Evolutionary conservation across 306 rosid genomes (phyloP).

Genomic region (Cucumis cinereus): DNA sequence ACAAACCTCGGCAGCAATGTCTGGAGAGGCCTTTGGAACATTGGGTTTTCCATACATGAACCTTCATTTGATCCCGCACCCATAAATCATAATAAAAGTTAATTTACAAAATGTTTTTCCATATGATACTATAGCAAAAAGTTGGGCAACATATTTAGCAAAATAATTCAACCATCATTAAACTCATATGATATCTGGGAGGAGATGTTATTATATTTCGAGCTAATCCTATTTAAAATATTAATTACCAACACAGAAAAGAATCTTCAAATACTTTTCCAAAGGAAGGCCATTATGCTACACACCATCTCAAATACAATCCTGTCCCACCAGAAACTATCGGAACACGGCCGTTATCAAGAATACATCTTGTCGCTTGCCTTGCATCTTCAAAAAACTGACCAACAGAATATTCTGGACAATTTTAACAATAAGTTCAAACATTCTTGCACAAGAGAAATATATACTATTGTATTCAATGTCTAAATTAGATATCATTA

Average conservation of each 20-base stretch:
- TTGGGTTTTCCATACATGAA: slow-evolving; percentile 85
- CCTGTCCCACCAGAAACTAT: slow-evolving; percentile 94
- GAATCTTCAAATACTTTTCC: background rate
- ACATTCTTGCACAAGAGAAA: slow-evolving; percentile 10
- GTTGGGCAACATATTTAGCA: background rate
- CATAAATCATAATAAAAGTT: background rate
- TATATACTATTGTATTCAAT: background rate
- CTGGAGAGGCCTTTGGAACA: slow-evolving; percentile 69
- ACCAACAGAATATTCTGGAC: slow-evolving; percentile 89
- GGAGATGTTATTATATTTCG: background rate
- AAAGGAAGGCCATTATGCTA: slow-evolving; percentile 10
- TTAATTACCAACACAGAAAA: background rate
- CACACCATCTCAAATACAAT: slow-evolving; percentile 86
- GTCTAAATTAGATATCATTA: background rate
- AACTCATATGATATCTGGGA: background rate
- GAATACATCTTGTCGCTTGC: slow-evolving; percentile 56
- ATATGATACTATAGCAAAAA: background rate
- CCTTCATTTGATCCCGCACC: slow-evolving; percentile 30
- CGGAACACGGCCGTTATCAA: slow-evolving; percentile 68
- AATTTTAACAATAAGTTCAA: slow-evolving; percentile 9
- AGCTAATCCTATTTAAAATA: background rate
- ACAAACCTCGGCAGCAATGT: slow-evolving; percentile 45
- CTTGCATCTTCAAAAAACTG: slow-evolving; percentile 91
- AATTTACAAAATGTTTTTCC: background rate
- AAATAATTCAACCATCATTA: background rate